A percentile compares a stretch with the other conserved stretches of the same genome.
phyloP scores from a whole-genome alignment of 1,139 yeast genomes.

The Hemisphaericaspora xylofermentans region DNA sequence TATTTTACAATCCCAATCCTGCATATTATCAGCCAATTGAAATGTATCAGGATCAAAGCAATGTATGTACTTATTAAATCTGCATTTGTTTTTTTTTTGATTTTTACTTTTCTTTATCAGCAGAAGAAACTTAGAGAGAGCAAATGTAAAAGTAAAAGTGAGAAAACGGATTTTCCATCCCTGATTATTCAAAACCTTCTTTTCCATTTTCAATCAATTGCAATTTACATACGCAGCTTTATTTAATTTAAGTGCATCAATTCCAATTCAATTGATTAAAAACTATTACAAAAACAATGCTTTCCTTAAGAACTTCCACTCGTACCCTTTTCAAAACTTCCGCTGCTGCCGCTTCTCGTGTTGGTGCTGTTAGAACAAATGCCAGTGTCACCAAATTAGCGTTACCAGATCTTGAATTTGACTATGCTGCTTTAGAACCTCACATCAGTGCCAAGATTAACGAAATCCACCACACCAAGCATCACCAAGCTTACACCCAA shows the following conservation, averaged over 20 bases:
- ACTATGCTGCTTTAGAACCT: conserved; percentile 42
- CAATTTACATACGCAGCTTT: not conserved
- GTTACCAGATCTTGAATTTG: conserved; percentile 45
- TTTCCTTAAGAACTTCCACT: conserved; percentile 20
- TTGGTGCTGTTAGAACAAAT: conserved; percentile 40
- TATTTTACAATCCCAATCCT: not conserved
- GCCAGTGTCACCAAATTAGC: conserved; percentile 19
- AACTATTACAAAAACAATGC: conserved; percentile 7
- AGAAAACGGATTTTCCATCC: not conserved
- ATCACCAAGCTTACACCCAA: conserved; percentile 43
- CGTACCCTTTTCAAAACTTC: conserved; percentile 16
- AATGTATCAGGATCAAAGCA: not conserved
- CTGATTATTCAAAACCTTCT: not conserved
- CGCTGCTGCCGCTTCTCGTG: conserved; percentile 16
- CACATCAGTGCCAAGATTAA: conserved; percentile 43
- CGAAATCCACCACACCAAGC: conserved; percentile 42
- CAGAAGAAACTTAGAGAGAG: conserved; percentile 1
- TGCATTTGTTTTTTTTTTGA: not conserved
- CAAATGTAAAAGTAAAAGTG: not conserved
- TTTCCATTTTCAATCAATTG: not conserved
- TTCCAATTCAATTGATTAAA: conserved; percentile 1
- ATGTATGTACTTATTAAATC: too few relatives aligned
- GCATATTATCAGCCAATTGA: conserved; percentile 5
- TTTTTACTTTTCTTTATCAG: too few relatives aligned
- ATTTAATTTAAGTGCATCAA: not conserved